Percentiles rank a stretch among this genome's conserved stretches.
Evolutionary conservation across 176 grass and related monocot species (phyloP).

Genomic region (Elymus sibiricus): DNA sequence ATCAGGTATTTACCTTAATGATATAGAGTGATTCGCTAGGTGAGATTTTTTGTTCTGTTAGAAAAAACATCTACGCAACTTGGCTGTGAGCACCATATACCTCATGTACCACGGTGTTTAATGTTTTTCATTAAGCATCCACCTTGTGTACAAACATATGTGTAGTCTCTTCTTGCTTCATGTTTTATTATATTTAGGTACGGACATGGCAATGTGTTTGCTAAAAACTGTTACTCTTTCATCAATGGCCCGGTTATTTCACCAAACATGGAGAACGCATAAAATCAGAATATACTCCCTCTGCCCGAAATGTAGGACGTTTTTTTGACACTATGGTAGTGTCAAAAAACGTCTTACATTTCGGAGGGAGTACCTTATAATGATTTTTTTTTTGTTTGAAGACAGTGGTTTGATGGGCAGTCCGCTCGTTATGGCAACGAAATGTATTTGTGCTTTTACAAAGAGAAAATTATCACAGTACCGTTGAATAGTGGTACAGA

Average conservation of each 20-base stretch:
- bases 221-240: not conserved
- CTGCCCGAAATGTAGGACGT: no score
- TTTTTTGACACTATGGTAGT: no score
- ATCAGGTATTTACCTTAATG: constrained; percentile 50
- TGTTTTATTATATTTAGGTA: constrained; percentile 6
- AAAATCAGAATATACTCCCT: not conserved
- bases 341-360: no score
- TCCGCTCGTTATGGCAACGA: not conserved
- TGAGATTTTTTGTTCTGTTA: not conserved
- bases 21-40: not conserved
- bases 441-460: not conserved
- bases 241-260: not conserved
- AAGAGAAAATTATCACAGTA: not conserved
- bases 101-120: not conserved
- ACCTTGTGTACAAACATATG: not conserved
- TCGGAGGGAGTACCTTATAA: no score
- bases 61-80: not conserved
- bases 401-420: not conserved
- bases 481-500: not conserved
- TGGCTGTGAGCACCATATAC: not conserved
- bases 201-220: not conserved
- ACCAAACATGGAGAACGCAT: not conserved
- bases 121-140: not conserved
- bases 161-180: not conserved
- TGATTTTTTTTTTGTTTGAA: not conserved